phyloP scores from a whole-genome alignment of 2,329 filamentous ascomycete species.

The Fulvia fulva region DNA sequence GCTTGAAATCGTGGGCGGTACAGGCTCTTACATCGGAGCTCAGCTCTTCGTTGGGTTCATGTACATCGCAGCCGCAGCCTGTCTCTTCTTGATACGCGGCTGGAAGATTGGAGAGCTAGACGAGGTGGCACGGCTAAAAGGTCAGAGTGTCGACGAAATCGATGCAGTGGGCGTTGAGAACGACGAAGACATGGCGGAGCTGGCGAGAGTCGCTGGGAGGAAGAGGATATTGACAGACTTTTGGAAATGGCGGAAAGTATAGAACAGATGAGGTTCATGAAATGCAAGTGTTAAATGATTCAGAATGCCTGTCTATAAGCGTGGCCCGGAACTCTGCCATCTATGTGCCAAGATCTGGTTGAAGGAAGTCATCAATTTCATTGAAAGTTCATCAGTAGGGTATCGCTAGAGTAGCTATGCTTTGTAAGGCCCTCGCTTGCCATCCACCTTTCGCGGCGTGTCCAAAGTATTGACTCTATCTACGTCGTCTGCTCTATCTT shows the following conservation, averaged over 20 bases:
- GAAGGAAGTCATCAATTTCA: too few relatives aligned
- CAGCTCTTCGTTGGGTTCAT: slow-evolving; percentile 60
- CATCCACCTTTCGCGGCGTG: slow-evolving; percentile 91
- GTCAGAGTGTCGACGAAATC: slow-evolving; percentile 21
- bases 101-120: slow-evolving; percentile 59
- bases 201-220: slow-evolving; percentile 24
- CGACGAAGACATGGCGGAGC: slow-evolving; percentile 20
- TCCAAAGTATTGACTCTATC: slow-evolving; percentile 83
- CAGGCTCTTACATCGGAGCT: slow-evolving; percentile 53
- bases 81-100: slow-evolving; percentile 52
- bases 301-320: too few relatives aligned
- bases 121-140: slow-evolving; percentile 35
- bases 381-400: too few relatives aligned
- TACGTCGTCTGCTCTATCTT: slow-evolving; percentile 61
- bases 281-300: not conserved
- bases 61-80: slow-evolving; percentile 55
- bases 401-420: too few relatives aligned
- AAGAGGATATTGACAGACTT: slow-evolving; percentile 26
- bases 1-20: slow-evolving; percentile 48
- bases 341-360: too few relatives aligned
- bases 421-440: slow-evolving; percentile 44
- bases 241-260: slow-evolving; percentile 33
- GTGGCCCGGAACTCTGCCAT: too few relatives aligned
- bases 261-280: not conserved
- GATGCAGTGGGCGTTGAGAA: slow-evolving; percentile 24